A percentile compares a stretch with the other conserved stretches of the same genome.
These are phyloP conservation scores for Paraglomus brasilianum DNA, from an alignment of 192 early-diverging fungal genomes.

Conservation along the genomic window DNA sequence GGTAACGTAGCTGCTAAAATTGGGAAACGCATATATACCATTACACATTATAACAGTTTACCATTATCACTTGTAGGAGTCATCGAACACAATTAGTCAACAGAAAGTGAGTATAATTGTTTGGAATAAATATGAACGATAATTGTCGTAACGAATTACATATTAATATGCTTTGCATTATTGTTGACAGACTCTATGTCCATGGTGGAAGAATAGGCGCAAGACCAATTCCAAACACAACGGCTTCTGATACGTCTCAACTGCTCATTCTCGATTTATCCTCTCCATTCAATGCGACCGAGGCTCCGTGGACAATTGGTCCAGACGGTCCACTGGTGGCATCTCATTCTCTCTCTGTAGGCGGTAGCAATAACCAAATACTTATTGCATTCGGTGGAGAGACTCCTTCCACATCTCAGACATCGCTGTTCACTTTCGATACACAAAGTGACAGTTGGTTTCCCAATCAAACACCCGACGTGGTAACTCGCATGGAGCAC, in stretches of 20 bases:
- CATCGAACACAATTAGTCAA: no score
- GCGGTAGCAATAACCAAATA: conserved; percentile 21
- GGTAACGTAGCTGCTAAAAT: no score
- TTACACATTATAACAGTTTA: no score
- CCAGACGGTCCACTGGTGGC: conserved; percentile 24
- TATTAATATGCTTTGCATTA: no score
- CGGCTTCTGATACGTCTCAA: background rate
- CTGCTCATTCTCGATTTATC: conserved; percentile 5
- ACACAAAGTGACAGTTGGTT: background rate
- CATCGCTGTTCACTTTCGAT: background rate
- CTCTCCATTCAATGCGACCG: background rate
- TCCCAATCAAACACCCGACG: background rate
- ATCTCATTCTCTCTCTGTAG: conserved; percentile 28
- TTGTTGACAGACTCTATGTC: conserved; percentile 10
- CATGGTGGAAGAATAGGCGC: conserved; percentile 4
- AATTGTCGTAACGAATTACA: no score
- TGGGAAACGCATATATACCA: no score
- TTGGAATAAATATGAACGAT: no score
- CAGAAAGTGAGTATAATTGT: no score
- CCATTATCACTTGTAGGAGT: no score
- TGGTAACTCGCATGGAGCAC: conserved; percentile 26
- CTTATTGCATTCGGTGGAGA: conserved; percentile 34
- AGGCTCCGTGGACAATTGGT: background rate
- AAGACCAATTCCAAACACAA: background rate
- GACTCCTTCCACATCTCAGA: background rate